Evolutionary conservation across 257 asterid genomes (phyloP).

Genomic region (Apocynum venetum): DNA sequence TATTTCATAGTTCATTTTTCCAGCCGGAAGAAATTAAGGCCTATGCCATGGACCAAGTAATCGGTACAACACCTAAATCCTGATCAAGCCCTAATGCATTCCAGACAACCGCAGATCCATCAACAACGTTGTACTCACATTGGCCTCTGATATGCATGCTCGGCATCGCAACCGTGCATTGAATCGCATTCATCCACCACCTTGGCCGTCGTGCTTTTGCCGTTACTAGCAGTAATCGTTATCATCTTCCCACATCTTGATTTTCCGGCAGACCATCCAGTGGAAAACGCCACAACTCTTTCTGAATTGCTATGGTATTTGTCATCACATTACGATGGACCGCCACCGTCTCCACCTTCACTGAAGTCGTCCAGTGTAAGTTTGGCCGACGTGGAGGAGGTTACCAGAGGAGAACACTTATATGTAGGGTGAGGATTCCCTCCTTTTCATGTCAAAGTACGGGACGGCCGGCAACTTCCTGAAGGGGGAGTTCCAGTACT

Average conservation of each 20-base stretch:
- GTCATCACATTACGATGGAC: conserved; percentile 35
- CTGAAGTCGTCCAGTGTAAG: conserved; percentile 44
- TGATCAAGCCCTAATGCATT: conserved; percentile 28
- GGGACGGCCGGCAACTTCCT: conserved; percentile 20
- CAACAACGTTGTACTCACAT: conserved; percentile 33
- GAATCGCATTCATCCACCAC: conserved; percentile 63
- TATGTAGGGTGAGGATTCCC: conserved; percentile 19
- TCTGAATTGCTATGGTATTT: conserved; percentile 29
- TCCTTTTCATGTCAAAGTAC: conserved; percentile 27
- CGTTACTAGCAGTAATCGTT: conserved; percentile 26
- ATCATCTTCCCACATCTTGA: conserved; percentile 33
- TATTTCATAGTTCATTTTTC: no score
- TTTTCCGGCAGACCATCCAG: conserved; percentile 36
- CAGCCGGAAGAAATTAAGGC: background rate
- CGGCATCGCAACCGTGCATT: conserved; percentile 38
- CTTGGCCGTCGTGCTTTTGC: conserved; percentile 39
- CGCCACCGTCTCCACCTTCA: conserved; percentile 43
- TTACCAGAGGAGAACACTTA: conserved; percentile 37
- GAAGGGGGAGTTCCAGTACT: conserved; percentile 15
- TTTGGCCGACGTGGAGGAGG: conserved; percentile 31
- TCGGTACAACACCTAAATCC: conserved; percentile 21
- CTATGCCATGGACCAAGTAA: conserved; percentile 41
- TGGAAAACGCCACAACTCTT: conserved; percentile 43
- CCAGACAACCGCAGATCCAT: conserved; percentile 41
- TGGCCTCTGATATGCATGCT: conserved; percentile 36